Base-by-base conservation (phyloP, 306 rosid species). In the Cucurbita moschata region DNA sequence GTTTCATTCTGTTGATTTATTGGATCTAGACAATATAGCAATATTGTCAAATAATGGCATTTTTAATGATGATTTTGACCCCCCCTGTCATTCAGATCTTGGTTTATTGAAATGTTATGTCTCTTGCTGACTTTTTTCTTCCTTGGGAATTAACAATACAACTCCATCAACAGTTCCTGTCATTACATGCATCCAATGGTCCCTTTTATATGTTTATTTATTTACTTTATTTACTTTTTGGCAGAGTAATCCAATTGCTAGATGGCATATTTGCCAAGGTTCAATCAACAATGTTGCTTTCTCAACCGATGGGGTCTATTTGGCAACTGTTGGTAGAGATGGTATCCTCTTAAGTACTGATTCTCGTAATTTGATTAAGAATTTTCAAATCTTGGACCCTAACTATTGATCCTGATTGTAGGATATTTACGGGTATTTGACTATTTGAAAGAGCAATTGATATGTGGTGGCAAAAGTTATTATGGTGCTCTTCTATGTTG, bases 241-340 rank as follows among this genome's bases (percentile, higher is more conserved):
- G 82, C 96, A 95, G 99, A 89, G 99, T 79, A 91, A 91, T 80
- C 97, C 99, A 26, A 75, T 88, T 74, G 96, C 90, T 71, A 87
- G 99, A 84, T 95, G 99, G 99, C 99, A 95, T 84, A 86, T 91
- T 79, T 89, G 99, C 90, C 91, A 88, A 81, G 92, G 96, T 72
- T 78, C 97, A 58, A 82, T 91, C 62, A 95, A 95, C 77, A 87
- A 84, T 57, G 82, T 95, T 67, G 87, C 99, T 76, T 95, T 95
- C 86, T 95, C 99, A 5, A 71, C 77, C 6, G 96, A 89, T 73
- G 99, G 99, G 59, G 79, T 84, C 58, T 84, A 79, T 85, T 56
- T 95, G 65, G 97, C 97, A 44, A 89, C 96, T 75, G 97, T 82
- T 73, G 99, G 99, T 77, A 89, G 99, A 79, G 99, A 91, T 77